Evolutionary conservation across 2,329 filamentous ascomycete genomes (phyloP).

Genomic region (Sclerotinia nivalis): DNA sequence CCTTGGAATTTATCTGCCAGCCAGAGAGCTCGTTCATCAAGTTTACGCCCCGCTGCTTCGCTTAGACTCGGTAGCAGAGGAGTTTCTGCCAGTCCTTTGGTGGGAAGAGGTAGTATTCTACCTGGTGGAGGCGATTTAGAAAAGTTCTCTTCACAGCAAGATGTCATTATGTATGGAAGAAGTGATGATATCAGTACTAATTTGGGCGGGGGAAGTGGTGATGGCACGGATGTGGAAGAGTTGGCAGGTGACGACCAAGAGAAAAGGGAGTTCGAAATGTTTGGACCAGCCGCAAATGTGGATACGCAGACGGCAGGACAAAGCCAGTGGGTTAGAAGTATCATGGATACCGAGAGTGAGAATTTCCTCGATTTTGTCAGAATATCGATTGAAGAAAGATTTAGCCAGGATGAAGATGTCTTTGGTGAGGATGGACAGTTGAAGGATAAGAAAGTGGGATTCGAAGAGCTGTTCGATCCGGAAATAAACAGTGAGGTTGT

Average conservation of each 20-base stretch:
- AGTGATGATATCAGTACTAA: conserved; percentile 8
- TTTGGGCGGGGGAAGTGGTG: not conserved
- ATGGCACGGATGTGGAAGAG: not conserved
- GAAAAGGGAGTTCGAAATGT: conserved; percentile 48
- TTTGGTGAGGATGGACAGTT: conserved; percentile 20
- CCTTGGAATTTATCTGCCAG: conserved; percentile 67
- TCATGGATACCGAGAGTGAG: conserved; percentile 57
- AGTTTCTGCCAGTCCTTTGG: conserved; percentile 61
- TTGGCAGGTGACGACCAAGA: conserved; percentile 1
- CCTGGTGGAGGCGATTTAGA: conserved; percentile 33
- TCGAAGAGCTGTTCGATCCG: conserved; percentile 69
- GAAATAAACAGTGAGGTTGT: conserved; percentile 54
- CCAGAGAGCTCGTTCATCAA: conserved; percentile 43
- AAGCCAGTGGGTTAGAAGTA: conserved; percentile 52
- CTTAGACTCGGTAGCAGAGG: conserved; percentile 46
- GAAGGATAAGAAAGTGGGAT: conserved; percentile 55
- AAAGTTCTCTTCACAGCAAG: conserved; percentile 29
- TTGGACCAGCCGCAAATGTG: conserved; percentile 43
- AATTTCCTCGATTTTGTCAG: conserved; percentile 65
- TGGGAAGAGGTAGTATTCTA: conserved; percentile 47
- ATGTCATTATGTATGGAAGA: not conserved
- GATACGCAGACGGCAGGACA: conserved; percentile 51
- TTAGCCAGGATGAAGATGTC: conserved; percentile 27
- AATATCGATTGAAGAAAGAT: conserved; percentile 45
- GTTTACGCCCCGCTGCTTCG: conserved; percentile 33